phyloP scores from a whole-genome alignment of 768 basidiomycete genomes.

The Boletus insuetus region DNA sequence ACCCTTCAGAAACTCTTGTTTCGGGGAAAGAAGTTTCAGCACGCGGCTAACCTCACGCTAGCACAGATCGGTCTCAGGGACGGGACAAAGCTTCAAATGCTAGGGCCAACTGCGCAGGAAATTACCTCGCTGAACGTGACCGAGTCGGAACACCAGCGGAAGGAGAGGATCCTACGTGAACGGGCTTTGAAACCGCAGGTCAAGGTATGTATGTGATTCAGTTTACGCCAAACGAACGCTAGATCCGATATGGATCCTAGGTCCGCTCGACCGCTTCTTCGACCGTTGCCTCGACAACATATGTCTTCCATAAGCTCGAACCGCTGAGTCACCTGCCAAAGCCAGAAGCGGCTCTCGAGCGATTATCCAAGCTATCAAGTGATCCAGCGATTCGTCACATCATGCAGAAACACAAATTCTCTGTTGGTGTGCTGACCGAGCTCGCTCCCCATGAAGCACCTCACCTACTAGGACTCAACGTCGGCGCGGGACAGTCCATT shows the following conservation, averaged over 20 bases:
- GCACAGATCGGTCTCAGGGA: constrained; percentile 56
- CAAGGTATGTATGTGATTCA: constrained; percentile 51
- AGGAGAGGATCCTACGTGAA: constrained; percentile 57
- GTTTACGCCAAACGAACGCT: not conserved
- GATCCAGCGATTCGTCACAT: constrained; percentile 70
- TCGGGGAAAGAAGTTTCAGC: constrained; percentile 56
- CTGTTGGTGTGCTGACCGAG: constrained; percentile 70
- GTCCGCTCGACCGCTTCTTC: constrained; percentile 54
- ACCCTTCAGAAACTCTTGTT: constrained; percentile 68
- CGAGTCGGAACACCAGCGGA: constrained; percentile 56
- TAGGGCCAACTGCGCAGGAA: constrained; percentile 63
- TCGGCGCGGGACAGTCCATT: constrained; percentile 58
- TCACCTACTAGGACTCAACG: constrained; percentile 65
- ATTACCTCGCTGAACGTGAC: constrained; percentile 50
- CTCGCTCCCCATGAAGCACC: constrained; percentile 78
- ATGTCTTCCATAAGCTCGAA: constrained; percentile 62
- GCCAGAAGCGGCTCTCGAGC: constrained; percentile 50
- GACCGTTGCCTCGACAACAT: constrained; percentile 39
- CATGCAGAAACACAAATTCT: constrained; percentile 68
- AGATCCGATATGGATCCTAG: constrained; percentile 27
- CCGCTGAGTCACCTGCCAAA: constrained; percentile 65
- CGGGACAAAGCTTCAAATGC: constrained; percentile 66
- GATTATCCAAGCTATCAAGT: constrained; percentile 58
- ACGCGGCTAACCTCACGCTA: constrained; percentile 31
- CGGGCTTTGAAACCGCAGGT: constrained; percentile 53